Conservation (phyloP, 2,329 filamentous ascomycete genomes). For the Aureobasidium sp. region DNA sequence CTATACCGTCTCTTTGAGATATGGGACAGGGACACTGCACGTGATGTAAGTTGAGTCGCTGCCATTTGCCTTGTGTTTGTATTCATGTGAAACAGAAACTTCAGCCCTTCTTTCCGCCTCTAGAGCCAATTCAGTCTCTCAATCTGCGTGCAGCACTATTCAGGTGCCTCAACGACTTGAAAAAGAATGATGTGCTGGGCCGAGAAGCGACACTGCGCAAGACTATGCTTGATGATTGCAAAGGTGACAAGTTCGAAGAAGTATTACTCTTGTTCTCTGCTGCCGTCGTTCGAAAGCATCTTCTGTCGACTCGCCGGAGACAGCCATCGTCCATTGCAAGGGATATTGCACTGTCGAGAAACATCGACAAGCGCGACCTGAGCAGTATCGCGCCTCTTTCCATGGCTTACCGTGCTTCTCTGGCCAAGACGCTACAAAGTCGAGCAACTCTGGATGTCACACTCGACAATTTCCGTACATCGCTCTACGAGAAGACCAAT, state of each 20-base stretch:
- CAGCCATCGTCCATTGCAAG: conserved; percentile 38
- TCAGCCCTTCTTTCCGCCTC: conserved; percentile 80
- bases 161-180: conserved; percentile 72
- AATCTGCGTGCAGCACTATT: conserved; percentile 82
- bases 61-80: no score
- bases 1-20: conserved; percentile 80
- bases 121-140: conserved; percentile 82
- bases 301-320: conserved; percentile 40
- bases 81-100: conserved; percentile 58
- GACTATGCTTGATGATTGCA: conserved; percentile 95
- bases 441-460: conserved; percentile 37
- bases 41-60: conserved; percentile 49
- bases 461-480: conserved; percentile 57
- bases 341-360: conserved; percentile 42
- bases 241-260: conserved; percentile 83
- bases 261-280: conserved; percentile 78
- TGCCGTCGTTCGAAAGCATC: conserved; percentile 65
- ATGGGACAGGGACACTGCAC: conserved; percentile 72
- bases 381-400: conserved; percentile 55
- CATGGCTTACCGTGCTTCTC: conserved; percentile 63
- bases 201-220: conserved; percentile 77
- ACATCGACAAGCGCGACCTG: conserved; percentile 27
- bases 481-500: conserved; percentile 58
- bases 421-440: conserved; percentile 37
- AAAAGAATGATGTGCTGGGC: conserved; percentile 78